Conservation (phyloP, 2,329 filamentous ascomycete genomes). For the Calcarisporium arbuscula region DNA sequence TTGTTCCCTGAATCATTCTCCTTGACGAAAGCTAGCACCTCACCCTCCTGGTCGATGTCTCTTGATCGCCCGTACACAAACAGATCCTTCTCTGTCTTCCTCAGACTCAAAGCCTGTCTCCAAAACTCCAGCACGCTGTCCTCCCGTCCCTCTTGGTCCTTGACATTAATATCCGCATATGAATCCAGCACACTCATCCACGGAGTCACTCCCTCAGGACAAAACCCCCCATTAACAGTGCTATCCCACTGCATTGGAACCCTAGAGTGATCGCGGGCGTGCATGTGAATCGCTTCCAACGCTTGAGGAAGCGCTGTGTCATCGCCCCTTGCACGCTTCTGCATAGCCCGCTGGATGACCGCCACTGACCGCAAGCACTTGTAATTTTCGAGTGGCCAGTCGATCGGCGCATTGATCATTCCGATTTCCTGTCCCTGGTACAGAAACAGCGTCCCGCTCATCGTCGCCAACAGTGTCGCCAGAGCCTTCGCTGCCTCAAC, state of each 20-base stretch:
- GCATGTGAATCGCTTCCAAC: slow-evolving; percentile 49
- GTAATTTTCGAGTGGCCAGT: slow-evolving; percentile 47
- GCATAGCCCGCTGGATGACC: slow-evolving; percentile 27
- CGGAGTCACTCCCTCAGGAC: slow-evolving; percentile 35
- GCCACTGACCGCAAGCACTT: slow-evolving; percentile 53
- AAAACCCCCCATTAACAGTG: slow-evolving; percentile 55
- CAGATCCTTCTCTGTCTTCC: slow-evolving; percentile 49
- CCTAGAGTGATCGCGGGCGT: slow-evolving; percentile 58
- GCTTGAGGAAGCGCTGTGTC: slow-evolving; percentile 45
- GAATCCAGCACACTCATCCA: slow-evolving; percentile 65
- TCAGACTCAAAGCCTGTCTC: slow-evolving; percentile 42
- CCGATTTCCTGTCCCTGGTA: slow-evolving; percentile 59
- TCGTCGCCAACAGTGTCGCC: slow-evolving; percentile 40
- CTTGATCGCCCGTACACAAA: slow-evolving; percentile 58
- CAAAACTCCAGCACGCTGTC: slow-evolving; percentile 54
- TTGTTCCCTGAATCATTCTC: too few species aligned
- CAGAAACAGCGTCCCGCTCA: slow-evolving; percentile 49
- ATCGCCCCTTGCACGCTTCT: slow-evolving; percentile 29
- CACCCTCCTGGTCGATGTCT: slow-evolving; percentile 41
- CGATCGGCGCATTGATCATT: slow-evolving; percentile 47
- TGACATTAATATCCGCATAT: slow-evolving; percentile 50
- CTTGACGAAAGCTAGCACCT: too few species aligned
- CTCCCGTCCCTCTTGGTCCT: slow-evolving; percentile 35
- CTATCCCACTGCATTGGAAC: slow-evolving; percentile 62
- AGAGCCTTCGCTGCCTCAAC: slow-evolving; percentile 44